Percentiles rank a stretch among this genome's conserved stretches.
These are phyloP conservation scores for Deakozyma indianensis DNA, from an alignment of 805 yeast species.

Conservation along the genomic window DNA sequence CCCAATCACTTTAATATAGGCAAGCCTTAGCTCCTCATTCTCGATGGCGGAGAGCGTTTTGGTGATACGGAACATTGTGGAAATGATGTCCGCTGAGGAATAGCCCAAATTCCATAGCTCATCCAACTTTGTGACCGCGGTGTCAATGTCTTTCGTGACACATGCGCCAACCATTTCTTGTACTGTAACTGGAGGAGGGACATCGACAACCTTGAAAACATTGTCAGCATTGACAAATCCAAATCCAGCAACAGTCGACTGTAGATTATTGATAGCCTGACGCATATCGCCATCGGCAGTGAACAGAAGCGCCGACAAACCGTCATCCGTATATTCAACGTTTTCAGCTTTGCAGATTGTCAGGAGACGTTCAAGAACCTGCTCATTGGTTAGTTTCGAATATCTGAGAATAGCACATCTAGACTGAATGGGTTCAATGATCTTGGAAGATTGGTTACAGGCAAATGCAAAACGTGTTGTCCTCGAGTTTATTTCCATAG, in stretches of 20 bases:
- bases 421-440: conserved; percentile 91
- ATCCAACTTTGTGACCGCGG: conserved; percentile 47
- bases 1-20: conserved; percentile 75
- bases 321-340: conserved; percentile 74
- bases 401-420: conserved; percentile 91
- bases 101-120: conserved; percentile 82
- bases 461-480: conserved; percentile 98
- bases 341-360: conserved; percentile 57
- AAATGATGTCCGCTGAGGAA: conserved; percentile 82
- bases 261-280: conserved; percentile 89
- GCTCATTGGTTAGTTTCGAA: conserved; percentile 67
- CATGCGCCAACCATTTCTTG: conserved; percentile 46
- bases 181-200: conserved; percentile 86
- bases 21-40: conserved; percentile 55
- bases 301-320: conserved; percentile 81
- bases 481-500: conserved; percentile 91
- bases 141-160: conserved; percentile 36
- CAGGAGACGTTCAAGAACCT: conserved; percentile 61
- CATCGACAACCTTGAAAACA: conserved; percentile 89
- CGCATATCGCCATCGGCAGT: conserved; percentile 99
- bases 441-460: conserved; percentile 86
- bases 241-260: conserved; percentile 89
- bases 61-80: conserved; percentile 79
- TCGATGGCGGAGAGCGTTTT: conserved; percentile 52
- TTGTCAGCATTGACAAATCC: conserved; percentile 81